phyloP scores from a whole-genome alignment of 208 protist genomes.

The Leptomonas pyrrhocoris region DNA sequence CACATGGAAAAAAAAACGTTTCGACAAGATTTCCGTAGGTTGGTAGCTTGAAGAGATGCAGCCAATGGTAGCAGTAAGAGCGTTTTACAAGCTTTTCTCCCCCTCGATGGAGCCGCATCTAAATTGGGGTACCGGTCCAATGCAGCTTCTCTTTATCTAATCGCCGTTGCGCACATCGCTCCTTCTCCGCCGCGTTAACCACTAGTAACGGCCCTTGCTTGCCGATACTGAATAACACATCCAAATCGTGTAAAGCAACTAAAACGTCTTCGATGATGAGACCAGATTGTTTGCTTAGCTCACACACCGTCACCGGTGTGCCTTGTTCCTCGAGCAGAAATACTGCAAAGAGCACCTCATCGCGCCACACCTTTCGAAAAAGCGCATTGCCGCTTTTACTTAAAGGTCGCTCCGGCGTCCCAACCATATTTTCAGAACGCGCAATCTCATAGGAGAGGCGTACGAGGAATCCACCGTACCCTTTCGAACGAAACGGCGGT shows the following conservation, averaged over 20 bases:
- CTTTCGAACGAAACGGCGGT: slow-evolving; percentile 67
- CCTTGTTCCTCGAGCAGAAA: slow-evolving; percentile 42
- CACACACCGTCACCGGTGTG: slow-evolving; percentile 51
- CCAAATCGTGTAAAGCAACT: slow-evolving; percentile 60
- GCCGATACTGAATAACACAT: slow-evolving; percentile 49
- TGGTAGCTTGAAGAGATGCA: no score
- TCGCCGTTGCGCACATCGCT: slow-evolving; percentile 3
- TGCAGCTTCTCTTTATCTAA: slow-evolving; percentile 35
- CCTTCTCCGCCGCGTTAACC: slow-evolving; percentile 15
- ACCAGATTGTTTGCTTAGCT: slow-evolving; percentile 54
- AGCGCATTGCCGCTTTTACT: slow-evolving; percentile 59
- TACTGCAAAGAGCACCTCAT: slow-evolving; percentile 62
- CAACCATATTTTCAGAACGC: slow-evolving; percentile 52
- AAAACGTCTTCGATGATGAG: slow-evolving; percentile 73
- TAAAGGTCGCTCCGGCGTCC: slow-evolving; percentile 71
- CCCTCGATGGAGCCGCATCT: background rate
- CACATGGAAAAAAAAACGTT: no score
- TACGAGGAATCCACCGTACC: slow-evolving; percentile 67
- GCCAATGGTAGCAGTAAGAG: no score
- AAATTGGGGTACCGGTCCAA: slow-evolving; percentile 30
- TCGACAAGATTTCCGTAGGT: no score
- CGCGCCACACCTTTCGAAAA: slow-evolving; percentile 68
- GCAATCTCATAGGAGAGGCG: slow-evolving; percentile 79
- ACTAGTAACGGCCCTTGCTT: slow-evolving; percentile 55
- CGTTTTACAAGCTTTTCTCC: no score